Base-by-base conservation (phyloP, 2,329 filamentous ascomycete genomes). In the Gremmenia infestans region DNA sequence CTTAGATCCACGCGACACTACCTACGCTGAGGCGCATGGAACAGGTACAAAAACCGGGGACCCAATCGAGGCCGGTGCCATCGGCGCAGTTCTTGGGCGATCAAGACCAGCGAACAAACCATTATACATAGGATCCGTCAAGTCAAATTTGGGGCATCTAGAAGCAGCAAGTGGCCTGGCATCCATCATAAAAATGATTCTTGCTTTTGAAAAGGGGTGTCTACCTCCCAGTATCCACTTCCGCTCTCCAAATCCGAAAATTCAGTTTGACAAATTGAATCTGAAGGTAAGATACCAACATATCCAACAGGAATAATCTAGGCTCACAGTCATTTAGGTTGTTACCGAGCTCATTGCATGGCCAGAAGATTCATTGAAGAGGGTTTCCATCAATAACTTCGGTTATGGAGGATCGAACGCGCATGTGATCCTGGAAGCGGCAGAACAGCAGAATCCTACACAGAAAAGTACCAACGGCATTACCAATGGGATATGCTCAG, bases 331-430 rank as follows among this genome's bases (percentile, higher is more conserved):
- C 19, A 19, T 19, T 19, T 19, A 19, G 19, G 19, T 19, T 19
- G 19, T 19, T 37, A 37, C 35, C 35, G 14, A 37, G 8, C 14
- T 37, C 3, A 37, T 37, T 37, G 2, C 11, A 22, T 43, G 50
- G 22, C 35, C n/a, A 8, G 14, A 37, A 37, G 35, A 37, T 14
- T 25, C 12, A 4, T 9, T n/a, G 3, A 15, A 46, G 5, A 51
- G 59, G 17, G 60, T 57, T 2, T 58, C 55, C 5, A 56, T 74
- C n/a, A 73, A 72, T 50, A 70, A 63, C 7, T 74, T 74, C 50
- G 72, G 72, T 6, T 54, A 57, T 48, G 76, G 76, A 5, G 76
- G 76, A 15, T 72, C 75, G n/a, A 78, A 78, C 58, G 73, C 73
- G 1, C 76, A 78, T 58, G 69, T 69, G 1, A 70, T 77, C 4